Evolutionary conservation across 1,284 basidiomycete species (phyloP), one percentile per base, ranked within the genome.

Genomic region (Ustilago tritici): DNA sequence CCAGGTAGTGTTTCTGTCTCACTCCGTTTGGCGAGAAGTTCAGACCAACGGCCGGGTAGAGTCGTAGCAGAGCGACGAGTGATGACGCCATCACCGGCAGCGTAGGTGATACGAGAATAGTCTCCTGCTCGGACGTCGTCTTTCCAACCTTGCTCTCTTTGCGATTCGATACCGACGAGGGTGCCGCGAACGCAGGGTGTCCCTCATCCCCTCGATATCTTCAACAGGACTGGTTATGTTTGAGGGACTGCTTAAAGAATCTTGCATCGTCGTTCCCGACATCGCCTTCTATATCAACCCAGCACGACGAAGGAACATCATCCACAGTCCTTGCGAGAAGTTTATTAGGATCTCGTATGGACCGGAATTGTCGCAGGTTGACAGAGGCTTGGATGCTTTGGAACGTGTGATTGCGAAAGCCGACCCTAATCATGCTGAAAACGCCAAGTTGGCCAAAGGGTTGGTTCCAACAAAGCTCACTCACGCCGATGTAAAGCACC

Each of bases 211-310:
- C 23, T 28, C 23, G 23, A 28, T 28, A 28, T 28, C 23, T 28
- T 28, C 23, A 3, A 28, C 36, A 41, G 40, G 40, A 41, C 88
- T 97, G 81, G 93, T 92, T 35, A 96, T 98, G 90, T 97, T 97
- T 84, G 95, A 98, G 84, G 95, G 97, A 87, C 88, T 94, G 41
- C 89, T 98, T 52, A 95, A 95, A 86, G 93, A 95, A 87, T 90
- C 93, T 86, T 92, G 92, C 32, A 95, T 95, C 76, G 93, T 94
- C 63, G 93, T 95, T 57, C 93, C 93, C 11, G 88, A 88, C 6
- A 84, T 95, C 75, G 95, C 95, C 89, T 96, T 96, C 81, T 79
- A 82, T 49, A 70, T 78, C 68, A 83, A 83, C 82, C 94, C 82
- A 89, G 93, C 79, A 89, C 92, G 79, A 58, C 56, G 85, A 47